A percentile compares a stretch with the other conserved stretches of the same genome.
Evolutionary conservation across 345 rosid genomes (phyloP).

Genomic region (Murraya paniculata): DNA sequence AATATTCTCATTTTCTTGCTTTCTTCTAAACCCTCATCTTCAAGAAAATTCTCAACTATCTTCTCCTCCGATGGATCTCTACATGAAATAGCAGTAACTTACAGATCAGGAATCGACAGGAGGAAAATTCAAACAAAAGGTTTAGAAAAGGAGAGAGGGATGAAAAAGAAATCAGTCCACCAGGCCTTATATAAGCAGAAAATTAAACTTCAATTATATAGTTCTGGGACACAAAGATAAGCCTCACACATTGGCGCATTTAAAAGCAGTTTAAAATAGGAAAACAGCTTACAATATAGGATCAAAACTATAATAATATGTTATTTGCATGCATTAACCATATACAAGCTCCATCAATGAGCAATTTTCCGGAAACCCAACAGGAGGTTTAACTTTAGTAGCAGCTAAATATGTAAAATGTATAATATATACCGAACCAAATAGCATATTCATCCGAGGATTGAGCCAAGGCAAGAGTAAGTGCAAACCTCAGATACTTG

Average conservation of each 20-base stretch:
- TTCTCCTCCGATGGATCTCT: slow-evolving; percentile 70
- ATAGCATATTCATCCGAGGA: neutral
- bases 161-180: neutral
- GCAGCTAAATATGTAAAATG: neutral
- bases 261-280: neutral
- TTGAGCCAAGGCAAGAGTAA: neutral
- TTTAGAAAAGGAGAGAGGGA: neutral
- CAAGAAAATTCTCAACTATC: slow-evolving; percentile 73
- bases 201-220: neutral
- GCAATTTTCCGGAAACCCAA: neutral
- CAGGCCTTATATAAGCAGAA: neutral
- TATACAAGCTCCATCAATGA: neutral
- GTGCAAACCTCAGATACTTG: slow-evolving; percentile 70
- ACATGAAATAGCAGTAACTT: slow-evolving; percentile 10
- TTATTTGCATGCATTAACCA: neutral
- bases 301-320: neutral
- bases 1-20: slow-evolving; percentile 61
- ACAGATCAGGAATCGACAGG: neutral
- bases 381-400: neutral
- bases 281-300: neutral
- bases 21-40: slow-evolving; percentile 59
- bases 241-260: neutral
- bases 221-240: neutral
- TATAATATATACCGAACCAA: neutral
- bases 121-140: neutral